Evolutionary conservation across 257 asterid species (phyloP), one percentile per base, ranked within the genome.

Genomic region (Plantago elongata): DNA sequence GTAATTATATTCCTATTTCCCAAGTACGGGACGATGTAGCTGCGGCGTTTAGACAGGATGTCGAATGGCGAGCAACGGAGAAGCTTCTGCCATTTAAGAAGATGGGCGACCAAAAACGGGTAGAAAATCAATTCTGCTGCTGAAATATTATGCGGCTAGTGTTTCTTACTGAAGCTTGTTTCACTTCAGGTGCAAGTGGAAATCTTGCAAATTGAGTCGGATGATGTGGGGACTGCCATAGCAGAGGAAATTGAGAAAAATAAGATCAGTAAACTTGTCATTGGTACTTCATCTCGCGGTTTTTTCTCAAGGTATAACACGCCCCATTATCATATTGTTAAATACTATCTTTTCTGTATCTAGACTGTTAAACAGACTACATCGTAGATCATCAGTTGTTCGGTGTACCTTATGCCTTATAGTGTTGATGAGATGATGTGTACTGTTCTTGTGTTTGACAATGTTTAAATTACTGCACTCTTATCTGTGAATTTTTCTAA

Each of bases 21-120:
- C 83, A 84, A 84, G 95, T 84, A 43, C 83, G 92, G 58, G 93
- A 82, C 7, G 96, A 91, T 56, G 79, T 86, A 5, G 95, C 81
- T n/a, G 73, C 76, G 63, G 93, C 98, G 37, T 88, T 48, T 72
- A 74, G 71, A 42, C 78, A 79, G 78, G 96, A 91, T 52, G 69
- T 82, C 38, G 95, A 84, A 69, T 81, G 92, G 85, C 80, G 86
- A 76, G 76, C 71, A 45, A 64, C 54, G 14, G 83, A 86, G 63
- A 88, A 81, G 74, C 86, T 91, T 75, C 84, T 75, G 45, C 96
- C 90, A 16, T 88, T 70, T 84, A 77, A 78, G 75, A 78, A 45
- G 64, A 76, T 91, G 82, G 88, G 88, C 61, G 38, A 37, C 56
- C 76, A 64, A 65, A 76, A 79, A 75, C 81, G 79, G 89, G 96